These are phyloP conservation scores for Fusarium duplospermum DNA, from an alignment of 2,329 filamentous ascomycete genomes.

Conservation along the genomic window DNA sequence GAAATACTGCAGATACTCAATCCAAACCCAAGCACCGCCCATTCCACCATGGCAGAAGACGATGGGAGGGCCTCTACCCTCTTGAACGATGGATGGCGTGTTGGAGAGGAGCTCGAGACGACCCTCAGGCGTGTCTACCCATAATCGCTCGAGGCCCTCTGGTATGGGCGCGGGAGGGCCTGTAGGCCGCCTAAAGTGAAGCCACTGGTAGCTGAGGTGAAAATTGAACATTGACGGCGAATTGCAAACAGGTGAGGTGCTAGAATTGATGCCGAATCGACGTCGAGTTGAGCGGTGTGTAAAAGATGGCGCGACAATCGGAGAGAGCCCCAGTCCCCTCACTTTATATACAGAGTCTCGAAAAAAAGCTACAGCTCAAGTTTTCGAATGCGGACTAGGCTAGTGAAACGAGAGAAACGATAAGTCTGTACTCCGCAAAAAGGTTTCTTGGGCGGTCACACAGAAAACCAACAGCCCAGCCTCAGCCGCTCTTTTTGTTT, in stretches of 20 bases:
- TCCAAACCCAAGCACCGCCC: constrained; percentile 64
- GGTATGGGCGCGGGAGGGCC: constrained; percentile 45
- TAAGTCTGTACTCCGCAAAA: not conserved
- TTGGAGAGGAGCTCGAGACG: constrained; percentile 62
- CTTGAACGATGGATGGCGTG: constrained; percentile 40
- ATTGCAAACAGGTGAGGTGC: not conserved
- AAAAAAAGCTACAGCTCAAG: not conserved
- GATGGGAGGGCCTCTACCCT: constrained; percentile 48
- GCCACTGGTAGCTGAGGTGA: constrained; percentile 43
- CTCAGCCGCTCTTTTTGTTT: constrained; percentile 17
- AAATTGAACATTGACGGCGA: constrained; percentile 39
- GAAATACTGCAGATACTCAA: constrained; percentile 63
- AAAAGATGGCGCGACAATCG: not conserved
- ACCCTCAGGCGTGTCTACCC: constrained; percentile 57
- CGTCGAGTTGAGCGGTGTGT: not conserved
- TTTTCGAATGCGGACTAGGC: constrained; percentile 5
- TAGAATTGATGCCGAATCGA: not conserved
- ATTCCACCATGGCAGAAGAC: constrained; percentile 68
- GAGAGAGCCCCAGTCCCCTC: not conserved
- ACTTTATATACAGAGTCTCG: constrained; percentile 17
- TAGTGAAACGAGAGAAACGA: not conserved
- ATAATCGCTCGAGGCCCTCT: constrained; percentile 55
- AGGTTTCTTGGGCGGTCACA: constrained; percentile 5
- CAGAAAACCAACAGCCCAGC: constrained; percentile 13
- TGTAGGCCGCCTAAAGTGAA: constrained; percentile 40